Evolutionary conservation across 1,139 yeast species (phyloP), one percentile per base, ranked within the genome.

Genomic region (Taphrina wiesneri): DNA sequence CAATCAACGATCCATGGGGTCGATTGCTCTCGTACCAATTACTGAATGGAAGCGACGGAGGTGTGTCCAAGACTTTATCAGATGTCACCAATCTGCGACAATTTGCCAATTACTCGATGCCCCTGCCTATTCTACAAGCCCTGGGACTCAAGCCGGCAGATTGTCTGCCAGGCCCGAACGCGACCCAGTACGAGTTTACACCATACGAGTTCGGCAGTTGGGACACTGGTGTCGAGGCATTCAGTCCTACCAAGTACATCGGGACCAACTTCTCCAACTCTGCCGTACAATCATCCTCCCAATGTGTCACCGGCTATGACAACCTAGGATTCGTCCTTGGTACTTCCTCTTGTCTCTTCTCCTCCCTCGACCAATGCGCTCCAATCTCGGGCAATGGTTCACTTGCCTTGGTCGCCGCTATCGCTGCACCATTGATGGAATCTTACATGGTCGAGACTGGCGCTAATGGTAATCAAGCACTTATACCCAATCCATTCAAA

Each of bases 1-100:
- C 92, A 3, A 72, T 92, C 67, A 90, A 97, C 19, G 97, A 91
- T 77, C 83, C 88, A 69, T 92, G 97, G 97, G 96, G 96, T 36
- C 82, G 96, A 74, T 91, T 91, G 1, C 80, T 92, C 62, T 83
- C 95, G 0, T 84, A 87, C 73, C 96, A 90, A 76, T 87, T 87
- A 74, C 85, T 91, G 69, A 79, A 80, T 66, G 78, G 80, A 61
- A 75, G 81, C 43, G 82, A 84, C 70, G 84, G 83, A 65, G 93
- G 92, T 67, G 88, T 84, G 2, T 85, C 83, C 1, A 78, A 87
- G 72, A 85, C 91, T 1, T 88, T 87, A 82, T 82, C 87, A n/a
- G 84, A 85, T 63, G 76, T 88, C 62, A 82, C 85, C 73, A 82
- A 82, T 65, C 78, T 80, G 70, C 83, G 81, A 9, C 73, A 72